These are phyloP conservation scores for Zea mays DNA, from an alignment of 176 grass and related monocot species.

Conservation along the genomic window Zm-B73-REFERENCE-NAM-5.0 NC_050100.1:16718501-16719000, in stretches of 20 bases:
- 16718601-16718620: constrained; percentile 36
- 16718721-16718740: not conserved
- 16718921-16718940: constrained; percentile 2
- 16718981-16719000: not conserved
- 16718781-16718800: constrained; percentile 8
- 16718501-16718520: not conserved
- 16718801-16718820: not conserved
- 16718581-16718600: not conserved
- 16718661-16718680: constrained; percentile 45
- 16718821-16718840: not conserved
- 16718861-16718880: not conserved
- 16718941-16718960: not conserved
- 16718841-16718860: not conserved
- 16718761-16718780: not conserved
- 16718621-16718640: constrained; percentile 41
- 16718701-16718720: constrained; percentile 14
- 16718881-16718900: constrained; percentile 26
- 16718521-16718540: not conserved
- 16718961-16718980: not conserved
- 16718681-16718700: constrained; percentile 36
- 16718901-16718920: not conserved
- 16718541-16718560: constrained; percentile 19
- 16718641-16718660: constrained; percentile 52
- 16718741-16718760: not conserved
- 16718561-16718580: constrained; percentile 2